phyloP scores from a whole-genome alignment of 140 eudicot genomes.

The Erigeron philadelphicus region DNA sequence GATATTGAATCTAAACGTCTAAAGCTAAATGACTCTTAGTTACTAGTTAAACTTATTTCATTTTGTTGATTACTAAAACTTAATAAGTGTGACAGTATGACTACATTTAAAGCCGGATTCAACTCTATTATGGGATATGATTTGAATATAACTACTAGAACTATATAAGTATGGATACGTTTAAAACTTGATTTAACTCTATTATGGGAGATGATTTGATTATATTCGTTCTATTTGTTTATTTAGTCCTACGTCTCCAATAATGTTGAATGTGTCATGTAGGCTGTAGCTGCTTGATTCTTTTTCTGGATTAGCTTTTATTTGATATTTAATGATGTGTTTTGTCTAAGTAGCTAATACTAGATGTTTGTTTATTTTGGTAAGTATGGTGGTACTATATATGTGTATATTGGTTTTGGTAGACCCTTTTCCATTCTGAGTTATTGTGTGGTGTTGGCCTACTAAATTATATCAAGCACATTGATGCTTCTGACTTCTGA shows the following conservation, averaged over 20 bases:
- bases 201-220: conserved; percentile 3
- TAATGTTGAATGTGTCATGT: conserved; percentile 18
- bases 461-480: conserved; percentile 16
- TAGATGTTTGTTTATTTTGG: conserved; percentile 13
- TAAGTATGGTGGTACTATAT: conserved; percentile 12
- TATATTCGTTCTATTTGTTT: neutral
- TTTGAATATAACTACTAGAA: neutral
- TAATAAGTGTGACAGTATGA: too few relatives aligned
- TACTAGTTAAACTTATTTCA: too few relatives aligned
- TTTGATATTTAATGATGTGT: conserved; percentile 17
- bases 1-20: too few relatives aligned
- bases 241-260: neutral
- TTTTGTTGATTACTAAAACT: too few relatives aligned
- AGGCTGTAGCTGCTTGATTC: conserved; percentile 28
- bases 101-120: too few relatives aligned
- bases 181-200: neutral
- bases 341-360: conserved; percentile 3
- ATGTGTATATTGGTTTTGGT: neutral
- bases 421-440: conserved; percentile 19
- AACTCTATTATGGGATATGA: neutral
- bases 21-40: too few relatives aligned
- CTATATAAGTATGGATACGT: too few relatives aligned
- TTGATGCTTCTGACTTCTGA: conserved; percentile 14
- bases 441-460: conserved; percentile 17
- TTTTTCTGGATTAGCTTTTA: neutral